phyloP scores from a whole-genome alignment of 768 basidiomycete genomes.

The Coprinopsis strossmayeri region DNA sequence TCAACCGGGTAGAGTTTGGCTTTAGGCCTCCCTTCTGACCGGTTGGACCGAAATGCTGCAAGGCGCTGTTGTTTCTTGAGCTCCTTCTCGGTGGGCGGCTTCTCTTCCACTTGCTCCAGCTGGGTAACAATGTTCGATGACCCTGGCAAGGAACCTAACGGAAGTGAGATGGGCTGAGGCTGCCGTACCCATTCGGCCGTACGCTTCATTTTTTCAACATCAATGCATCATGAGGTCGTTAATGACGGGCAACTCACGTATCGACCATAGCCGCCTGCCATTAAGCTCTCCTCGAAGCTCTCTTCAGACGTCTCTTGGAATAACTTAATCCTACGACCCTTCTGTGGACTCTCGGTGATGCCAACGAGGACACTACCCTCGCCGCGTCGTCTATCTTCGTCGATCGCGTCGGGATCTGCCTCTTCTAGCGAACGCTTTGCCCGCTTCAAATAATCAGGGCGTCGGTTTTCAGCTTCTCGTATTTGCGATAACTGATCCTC shows the following conservation, averaged over 20 bases:
- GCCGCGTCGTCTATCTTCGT: conserved; percentile 26
- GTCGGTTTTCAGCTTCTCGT: conserved; percentile 51
- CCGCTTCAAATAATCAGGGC: conserved; percentile 70
- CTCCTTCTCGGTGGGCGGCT: conserved; percentile 51
- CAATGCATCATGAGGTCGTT: background rate
- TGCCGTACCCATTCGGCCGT: conserved; percentile 59
- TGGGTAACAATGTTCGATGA: conserved; percentile 36
- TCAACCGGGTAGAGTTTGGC: conserved; percentile 54
- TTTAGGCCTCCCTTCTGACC: conserved; percentile 22
- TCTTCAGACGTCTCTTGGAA: conserved; percentile 82
- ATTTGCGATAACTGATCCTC: conserved; percentile 43
- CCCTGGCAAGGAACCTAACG: conserved; percentile 32
- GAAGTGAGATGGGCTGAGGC: conserved; percentile 41
- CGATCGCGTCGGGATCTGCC: conserved; percentile 28
- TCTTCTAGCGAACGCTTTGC: conserved; percentile 41
- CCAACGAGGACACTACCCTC: conserved; percentile 39
- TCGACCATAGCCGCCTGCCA: conserved; percentile 75
- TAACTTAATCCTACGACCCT: conserved; percentile 65
- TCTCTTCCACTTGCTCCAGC: conserved; percentile 32
- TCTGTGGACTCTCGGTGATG: conserved; percentile 62
- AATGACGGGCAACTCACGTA: conserved; percentile 46
- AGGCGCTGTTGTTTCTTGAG: conserved; percentile 61
- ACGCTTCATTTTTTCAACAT: conserved; percentile 27
- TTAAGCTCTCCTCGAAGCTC: conserved; percentile 79
- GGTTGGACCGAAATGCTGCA: conserved; percentile 54